Evolutionary conservation across 768 basidiomycete genomes (phyloP), one percentile per base, ranked within the genome.

Genomic region (Galerina marginata): DNA sequence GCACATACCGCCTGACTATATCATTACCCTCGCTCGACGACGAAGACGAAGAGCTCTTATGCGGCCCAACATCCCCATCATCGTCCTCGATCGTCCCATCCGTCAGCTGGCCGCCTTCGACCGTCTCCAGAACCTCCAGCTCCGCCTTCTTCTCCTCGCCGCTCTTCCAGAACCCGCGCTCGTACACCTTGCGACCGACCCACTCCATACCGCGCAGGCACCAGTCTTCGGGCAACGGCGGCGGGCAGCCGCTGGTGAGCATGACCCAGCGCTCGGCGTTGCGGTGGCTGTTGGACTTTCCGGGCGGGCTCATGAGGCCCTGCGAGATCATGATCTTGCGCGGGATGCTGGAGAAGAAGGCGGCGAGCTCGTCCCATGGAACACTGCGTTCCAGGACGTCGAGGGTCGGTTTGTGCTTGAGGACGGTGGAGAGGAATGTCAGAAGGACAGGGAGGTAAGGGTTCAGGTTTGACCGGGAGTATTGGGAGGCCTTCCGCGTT

Each of bases 141-240:
- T 99, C 96, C 0, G 78, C 75, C 61, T 74, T 73, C 42, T 83
- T 80, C 58, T 88, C 88, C 53, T 89, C 90, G 36, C 83, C 84
- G n/a, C 80, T 79, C 70, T 90, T 92, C 97, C 97, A 99, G 72
- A 90, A 99, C 0, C 96, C 96, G 42, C 93, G 86, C 72, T 96
- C 95, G 71, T 91, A 99, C 14, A 98, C 88, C 61, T 87, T 86
- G 59, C 93, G 82, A 6, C 93, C 91, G 3, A 93, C 90, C 97
- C 97, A 99, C 66, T 95, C 95, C 89, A 96, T 93, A 1, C 97
- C 97, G 36, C 97, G 84, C 65, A 98, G 71, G 67, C 91, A 92
- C 95, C 96, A 98, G 68, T 99, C 97, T 74, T 99, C 97, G 0
- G 92, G 83, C 2, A 99, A 77, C 0, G 93, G 88, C 0, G 88